phyloP scores from a whole-genome alignment of 306 rosid genomes.

The Trichosanthes truncata region DNA sequence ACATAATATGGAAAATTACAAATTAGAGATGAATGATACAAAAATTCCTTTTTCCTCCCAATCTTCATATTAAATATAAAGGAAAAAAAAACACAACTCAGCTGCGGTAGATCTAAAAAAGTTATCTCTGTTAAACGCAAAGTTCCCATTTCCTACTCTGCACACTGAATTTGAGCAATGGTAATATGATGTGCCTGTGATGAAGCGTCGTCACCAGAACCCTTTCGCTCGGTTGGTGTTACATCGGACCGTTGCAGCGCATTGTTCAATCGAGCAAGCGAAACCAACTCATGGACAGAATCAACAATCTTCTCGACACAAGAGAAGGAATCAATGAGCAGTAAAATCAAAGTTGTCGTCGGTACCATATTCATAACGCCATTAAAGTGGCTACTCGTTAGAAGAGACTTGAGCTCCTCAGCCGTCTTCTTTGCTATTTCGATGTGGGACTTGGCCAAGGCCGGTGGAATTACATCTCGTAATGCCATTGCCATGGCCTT shows the following conservation, averaged over 20 bases:
- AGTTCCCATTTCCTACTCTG: not conserved
- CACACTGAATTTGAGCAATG: not conserved
- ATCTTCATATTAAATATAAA: no score
- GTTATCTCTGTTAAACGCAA: not conserved
- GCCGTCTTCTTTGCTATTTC: not conserved
- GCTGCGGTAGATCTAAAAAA: no score
- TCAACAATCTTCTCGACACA: slow-evolving; percentile 18
- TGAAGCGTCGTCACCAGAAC: not conserved
- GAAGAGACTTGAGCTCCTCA: not conserved
- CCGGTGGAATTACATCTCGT: slow-evolving; percentile 41
- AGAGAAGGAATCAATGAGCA: slow-evolving; percentile 28
- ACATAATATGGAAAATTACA: no score
- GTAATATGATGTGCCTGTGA: not conserved
- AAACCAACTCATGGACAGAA: slow-evolving; percentile 22
- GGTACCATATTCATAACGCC: not conserved
- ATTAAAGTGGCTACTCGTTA: not conserved
- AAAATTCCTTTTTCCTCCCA: no score
- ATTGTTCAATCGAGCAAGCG: slow-evolving; percentile 14
- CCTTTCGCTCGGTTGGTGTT: not conserved
- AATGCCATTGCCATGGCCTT: slow-evolving; percentile 45
- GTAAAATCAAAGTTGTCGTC: not conserved
- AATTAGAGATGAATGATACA: no score
- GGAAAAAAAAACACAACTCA: no score
- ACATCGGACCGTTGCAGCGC: not conserved
- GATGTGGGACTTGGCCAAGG: slow-evolving; percentile 26